phyloP scores from a whole-genome alignment of 2,329 filamentous ascomycete species.

The Sarocladium brachiariae region DNA sequence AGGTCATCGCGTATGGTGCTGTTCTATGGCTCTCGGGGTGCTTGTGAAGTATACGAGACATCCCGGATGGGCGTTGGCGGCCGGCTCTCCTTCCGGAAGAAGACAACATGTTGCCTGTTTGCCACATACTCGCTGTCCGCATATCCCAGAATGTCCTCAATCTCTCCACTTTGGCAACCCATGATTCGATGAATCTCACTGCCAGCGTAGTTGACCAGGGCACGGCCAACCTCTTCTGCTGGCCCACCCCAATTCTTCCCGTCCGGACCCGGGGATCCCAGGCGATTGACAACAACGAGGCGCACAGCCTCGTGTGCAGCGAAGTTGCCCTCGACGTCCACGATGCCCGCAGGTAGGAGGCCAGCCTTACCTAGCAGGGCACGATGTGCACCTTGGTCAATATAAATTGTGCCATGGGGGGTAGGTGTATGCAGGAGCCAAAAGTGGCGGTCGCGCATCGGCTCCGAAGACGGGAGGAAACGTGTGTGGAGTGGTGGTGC shows the following conservation, averaged over 20 bases:
- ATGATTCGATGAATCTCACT: conserved; percentile 77
- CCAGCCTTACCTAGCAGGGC: conserved; percentile 80
- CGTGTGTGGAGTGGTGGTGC: conserved; percentile 75
- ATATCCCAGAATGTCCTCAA: conserved; percentile 75
- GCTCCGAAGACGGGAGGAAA: conserved; percentile 77
- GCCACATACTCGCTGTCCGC: conserved; percentile 93
- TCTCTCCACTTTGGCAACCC: conserved; percentile 76
- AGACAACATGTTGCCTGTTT: conserved; percentile 77
- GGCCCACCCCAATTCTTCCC: conserved; percentile 42
- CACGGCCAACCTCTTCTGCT: conserved; percentile 73
- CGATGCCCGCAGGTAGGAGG: conserved; percentile 81
- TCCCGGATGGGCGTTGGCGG: conserved; percentile 40
- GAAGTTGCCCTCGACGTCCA: conserved; percentile 84
- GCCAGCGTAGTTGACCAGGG: conserved; percentile 88
- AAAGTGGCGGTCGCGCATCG: conserved; percentile 90
- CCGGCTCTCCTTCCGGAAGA: conserved; percentile 52
- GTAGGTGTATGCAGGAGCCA: conserved; percentile 92
- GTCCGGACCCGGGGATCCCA: conserved; percentile 30
- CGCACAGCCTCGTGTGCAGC: conserved; percentile 88
- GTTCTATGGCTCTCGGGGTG: background rate
- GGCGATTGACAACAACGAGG: conserved; percentile 68
- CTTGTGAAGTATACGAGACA: conserved; percentile 5
- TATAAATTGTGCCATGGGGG: conserved; percentile 85
- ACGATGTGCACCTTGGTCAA: conserved; percentile 80
- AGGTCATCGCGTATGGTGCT: background rate